Conservation (phyloP, 768 basidiomycete species). For the Termitomyces sp. region DNA sequence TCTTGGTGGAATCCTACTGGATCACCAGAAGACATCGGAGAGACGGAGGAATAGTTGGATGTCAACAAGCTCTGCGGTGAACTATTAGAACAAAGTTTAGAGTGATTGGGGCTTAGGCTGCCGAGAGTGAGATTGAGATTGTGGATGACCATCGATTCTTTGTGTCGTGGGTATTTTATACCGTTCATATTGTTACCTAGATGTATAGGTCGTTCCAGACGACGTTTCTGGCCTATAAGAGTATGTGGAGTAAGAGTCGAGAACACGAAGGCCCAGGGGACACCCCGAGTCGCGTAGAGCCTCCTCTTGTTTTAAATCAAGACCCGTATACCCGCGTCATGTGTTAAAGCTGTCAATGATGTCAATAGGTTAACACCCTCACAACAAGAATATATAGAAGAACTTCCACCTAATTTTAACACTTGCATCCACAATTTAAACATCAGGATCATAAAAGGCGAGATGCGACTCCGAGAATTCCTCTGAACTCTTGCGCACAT, state of each 20-base stretch:
- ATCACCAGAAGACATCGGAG: constrained; percentile 1
- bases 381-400: not conserved
- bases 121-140: constrained; percentile 5
- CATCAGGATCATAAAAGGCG: not conserved
- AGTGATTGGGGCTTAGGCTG: constrained; percentile 2
- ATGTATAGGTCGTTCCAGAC: constrained; percentile 10
- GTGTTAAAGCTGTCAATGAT: constrained; percentile 7
- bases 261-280: constrained; percentile 6
- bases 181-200: not conserved
- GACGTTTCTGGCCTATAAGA: constrained; percentile 5
- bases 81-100: not conserved
- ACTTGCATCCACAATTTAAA: too few relatives aligned
- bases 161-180: not conserved
- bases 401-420: too few relatives aligned
- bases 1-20: not conserved
- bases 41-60: not conserved
- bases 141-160: constrained; percentile 1
- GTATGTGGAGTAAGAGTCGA: constrained; percentile 2
- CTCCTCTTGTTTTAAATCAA: not conserved
- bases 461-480: not conserved
- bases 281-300: not conserved
- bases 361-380: constrained; percentile 2
- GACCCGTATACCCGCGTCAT: constrained; percentile 6
- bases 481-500: too few relatives aligned
- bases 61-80: not conserved